phyloP scores from a whole-genome alignment of 2,329 filamentous ascomycete species.

The Colletotrichum acutatum region DNA sequence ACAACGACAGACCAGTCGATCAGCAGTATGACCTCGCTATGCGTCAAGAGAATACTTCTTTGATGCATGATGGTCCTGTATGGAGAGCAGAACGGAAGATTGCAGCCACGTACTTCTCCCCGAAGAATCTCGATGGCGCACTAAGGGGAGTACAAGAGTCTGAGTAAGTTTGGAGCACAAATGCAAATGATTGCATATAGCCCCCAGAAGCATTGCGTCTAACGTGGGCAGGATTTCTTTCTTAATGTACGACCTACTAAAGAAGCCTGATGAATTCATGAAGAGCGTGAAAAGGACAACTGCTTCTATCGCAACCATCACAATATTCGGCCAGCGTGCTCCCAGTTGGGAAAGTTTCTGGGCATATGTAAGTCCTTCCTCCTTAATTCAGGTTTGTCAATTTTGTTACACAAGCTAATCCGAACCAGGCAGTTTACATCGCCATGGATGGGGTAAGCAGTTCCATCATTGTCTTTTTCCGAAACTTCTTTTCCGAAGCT shows the following conservation, averaged over 20 bases:
- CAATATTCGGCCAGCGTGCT: conserved; percentile 11
- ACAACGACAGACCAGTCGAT: conserved; percentile 51
- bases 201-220: background rate
- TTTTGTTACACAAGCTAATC: background rate
- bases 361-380: background rate
- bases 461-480: no score
- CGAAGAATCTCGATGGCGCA: conserved; percentile 54
- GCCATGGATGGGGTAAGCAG: conserved; percentile 2
- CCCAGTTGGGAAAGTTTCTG: conserved; percentile 12
- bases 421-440: conserved; percentile 7
- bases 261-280: conserved; percentile 6
- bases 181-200: background rate
- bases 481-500: background rate
- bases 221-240: background rate
- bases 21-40: background rate
- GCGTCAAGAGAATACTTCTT: background rate
- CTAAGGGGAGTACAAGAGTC: conserved; percentile 56
- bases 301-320: conserved; percentile 12
- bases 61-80: conserved; percentile 57
- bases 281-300: conserved; percentile 13
- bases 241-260: conserved; percentile 18
- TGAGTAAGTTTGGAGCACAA: conserved; percentile 46
- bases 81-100: conserved; percentile 60
- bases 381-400: accelerated
- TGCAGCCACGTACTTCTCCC: conserved; percentile 57